Percentiles rank a stretch among this genome's conserved stretches.
These are phyloP conservation scores for Hypomyces rosellus DNA, from an alignment of 2,329 filamentous ascomycete genomes.

Conservation along the genomic window DNA sequence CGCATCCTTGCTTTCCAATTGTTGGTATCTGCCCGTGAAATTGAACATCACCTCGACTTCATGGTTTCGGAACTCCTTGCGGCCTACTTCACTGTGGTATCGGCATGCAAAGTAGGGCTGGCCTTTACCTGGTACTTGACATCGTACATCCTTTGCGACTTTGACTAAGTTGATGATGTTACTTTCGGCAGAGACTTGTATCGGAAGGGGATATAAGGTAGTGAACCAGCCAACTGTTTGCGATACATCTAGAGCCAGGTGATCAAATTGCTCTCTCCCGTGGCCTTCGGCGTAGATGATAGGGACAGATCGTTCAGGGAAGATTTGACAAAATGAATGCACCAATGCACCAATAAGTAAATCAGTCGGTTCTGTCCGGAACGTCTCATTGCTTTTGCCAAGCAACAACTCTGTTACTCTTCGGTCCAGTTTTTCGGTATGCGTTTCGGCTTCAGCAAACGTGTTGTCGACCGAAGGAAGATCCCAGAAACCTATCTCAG, in stretches of 20 bases:
- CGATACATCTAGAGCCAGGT: constrained; percentile 26
- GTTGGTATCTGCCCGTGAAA: constrained; percentile 37
- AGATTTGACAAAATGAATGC: constrained; percentile 28
- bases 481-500: no score
- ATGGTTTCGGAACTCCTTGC: constrained; percentile 26
- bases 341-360: constrained; percentile 30
- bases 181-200: constrained; percentile 10
- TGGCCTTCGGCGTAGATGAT: constrained; percentile 36
- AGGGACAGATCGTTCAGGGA: constrained; percentile 28
- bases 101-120: no score
- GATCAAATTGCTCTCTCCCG: constrained; percentile 32
- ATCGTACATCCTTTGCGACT: constrained; percentile 29
- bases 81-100: constrained; percentile 12
- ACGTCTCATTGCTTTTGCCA: no score
- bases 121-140: constrained; percentile 29
- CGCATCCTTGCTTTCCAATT: constrained; percentile 32
- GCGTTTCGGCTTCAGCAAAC: no score
- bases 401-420: no score
- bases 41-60: constrained; percentile 44
- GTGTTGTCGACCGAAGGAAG: no score
- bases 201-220: constrained; percentile 29
- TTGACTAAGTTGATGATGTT: constrained; percentile 11
- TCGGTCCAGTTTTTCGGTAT: no score
- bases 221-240: constrained; percentile 42
- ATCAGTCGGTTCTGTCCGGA: constrained; percentile 29